Evolutionary conservation across 805 yeast species (phyloP), one percentile per base, ranked within the genome.

Genomic region (Zygoascus ofunaensis): DNA sequence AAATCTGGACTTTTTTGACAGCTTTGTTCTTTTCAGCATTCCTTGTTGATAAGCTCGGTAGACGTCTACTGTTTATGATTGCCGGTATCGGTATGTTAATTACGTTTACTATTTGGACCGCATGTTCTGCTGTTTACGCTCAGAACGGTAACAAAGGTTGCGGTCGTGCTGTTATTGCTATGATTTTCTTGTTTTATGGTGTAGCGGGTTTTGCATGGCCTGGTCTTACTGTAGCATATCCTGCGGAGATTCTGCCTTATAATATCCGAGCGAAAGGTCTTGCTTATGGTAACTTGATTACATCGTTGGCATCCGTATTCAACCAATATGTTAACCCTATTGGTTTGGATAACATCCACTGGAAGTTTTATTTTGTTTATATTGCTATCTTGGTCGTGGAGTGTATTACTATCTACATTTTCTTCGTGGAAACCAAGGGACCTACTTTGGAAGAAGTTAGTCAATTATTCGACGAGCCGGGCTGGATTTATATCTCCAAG

Each of bases 141-240:
- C 4, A 37, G 20, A 17, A 22, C 8, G 35, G 34, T 22, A 38
- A 32, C 22, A 34, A 42, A 17, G 42, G 36, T 15, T 18, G n/a
- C 12, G 42, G 38, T 19, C 24, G 35, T 23, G 44, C 34, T 18
- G 58, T 59, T 7, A 40, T 48, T 33, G 59, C 5, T 79, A 92
- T 19, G 66, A 68, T 22, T 59, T 76, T 46, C 92, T 85, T 34
- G 94, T 84, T 2, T 65, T 85, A 83, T 56, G 80, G 90, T 1
- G 61, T 63, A 41, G 87, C 87, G 63, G 94, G 94, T n/a, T 77
- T 76, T 55, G 78, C 87, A 45, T 86, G 94, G 92, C 95, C 95
- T 7, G 94, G 94, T 3, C 76, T 86, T 41, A 92, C 92, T 5
- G 86, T 94, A 94, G 63, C 80, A 34, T 77, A 80, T 61, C 83